Evolutionary conservation across 305 asterid genomes (phyloP).

Genomic region (Lippia alba): DNA sequence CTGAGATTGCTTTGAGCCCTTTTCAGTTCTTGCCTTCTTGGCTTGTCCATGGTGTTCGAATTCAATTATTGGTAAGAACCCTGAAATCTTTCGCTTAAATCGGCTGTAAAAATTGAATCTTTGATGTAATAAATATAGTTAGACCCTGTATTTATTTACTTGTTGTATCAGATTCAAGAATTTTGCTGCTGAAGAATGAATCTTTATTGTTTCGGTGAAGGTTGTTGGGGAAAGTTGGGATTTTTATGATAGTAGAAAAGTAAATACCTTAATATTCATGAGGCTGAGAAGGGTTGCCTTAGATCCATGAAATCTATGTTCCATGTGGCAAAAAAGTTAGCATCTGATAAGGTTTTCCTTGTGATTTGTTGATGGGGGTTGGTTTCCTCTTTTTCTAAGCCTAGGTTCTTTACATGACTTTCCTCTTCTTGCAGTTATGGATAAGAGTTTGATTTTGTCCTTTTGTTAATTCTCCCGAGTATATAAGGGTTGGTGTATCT

Average conservation of each 20-base stretch:
- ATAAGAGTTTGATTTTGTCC: constrained; percentile 63
- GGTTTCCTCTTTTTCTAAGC: constrained; percentile 40
- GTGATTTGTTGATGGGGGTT: constrained; percentile 64
- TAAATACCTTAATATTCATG: constrained; percentile 34
- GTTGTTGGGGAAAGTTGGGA: constrained; percentile 21
- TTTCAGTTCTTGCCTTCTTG: constrained; percentile 42
- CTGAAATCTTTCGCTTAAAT: constrained; percentile 28
- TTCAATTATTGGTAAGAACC: constrained; percentile 49
- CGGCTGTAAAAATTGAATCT: constrained; percentile 32
- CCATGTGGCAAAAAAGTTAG: constrained; percentile 68
- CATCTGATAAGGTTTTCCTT: constrained; percentile 53
- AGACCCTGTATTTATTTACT: constrained; percentile 20
- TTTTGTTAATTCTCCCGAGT: constrained; percentile 44
- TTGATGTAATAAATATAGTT: constrained; percentile 31
- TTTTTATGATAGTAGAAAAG: constrained; percentile 20
- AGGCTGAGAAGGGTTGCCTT: constrained; percentile 65
- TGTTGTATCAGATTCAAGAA: constrained; percentile 33
- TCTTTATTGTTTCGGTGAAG: constrained; percentile 43
- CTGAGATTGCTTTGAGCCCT: constrained; percentile 32
- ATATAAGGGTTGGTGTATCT: constrained; percentile 61
- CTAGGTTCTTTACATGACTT: constrained; percentile 41
- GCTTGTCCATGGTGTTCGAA: constrained; percentile 32
- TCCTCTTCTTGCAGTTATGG: constrained; percentile 41
- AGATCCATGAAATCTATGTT: constrained; percentile 74
- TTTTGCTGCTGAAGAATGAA: constrained; percentile 44